Evolutionary conservation across 2,329 filamentous ascomycete genomes (phyloP), one percentile per base, ranked within the genome.

Genomic region (Fusarium albosuccineum): DNA sequence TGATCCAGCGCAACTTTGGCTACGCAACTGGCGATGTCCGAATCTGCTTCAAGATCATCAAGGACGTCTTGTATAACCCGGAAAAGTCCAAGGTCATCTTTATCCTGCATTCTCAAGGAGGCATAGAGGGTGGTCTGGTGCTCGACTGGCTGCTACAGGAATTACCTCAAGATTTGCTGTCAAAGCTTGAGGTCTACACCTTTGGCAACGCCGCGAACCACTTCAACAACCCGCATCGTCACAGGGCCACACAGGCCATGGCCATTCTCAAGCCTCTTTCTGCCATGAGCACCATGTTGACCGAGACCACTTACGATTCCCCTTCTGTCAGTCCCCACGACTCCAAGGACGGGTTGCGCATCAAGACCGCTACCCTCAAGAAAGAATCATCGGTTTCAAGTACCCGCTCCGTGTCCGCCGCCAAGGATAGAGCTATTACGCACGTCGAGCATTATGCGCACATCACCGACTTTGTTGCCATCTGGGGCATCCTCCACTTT

Each of bases 401-500:
- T 1, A 74, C 81, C 10, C 68, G 79, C 17, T 78, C 77, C 6
- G 75, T 79, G 2, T 75, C 74, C 1, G 74, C 80, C 2, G 76
- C 81, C 9, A 78, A 82, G 6, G 81, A 82, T 63, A 79, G 82
- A 40, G 86, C 86, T 3, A 89, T 95, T 52, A 83, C 86, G 6
- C 85, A 94, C 67, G 90, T 96, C 39, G 92, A 96, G 77, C 92
- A 96, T 77, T 96, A 94, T 72, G 90, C 89, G 3, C 91, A 94
- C 74, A 85, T 85, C 9, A 85, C 83, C 14, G 92, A 96, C 71
- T 92, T 93, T 68, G 91, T 95, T 3, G 86, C 91, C 5, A 80
- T 89, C 9, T 92, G 91, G 85, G 92, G 92, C 2, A 87, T 94
- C 6, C 81, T 95, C 36, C 86, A 92, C 74, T 93, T 92, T 73